phyloP scores from a whole-genome alignment of 2,329 filamentous ascomycete genomes.

The Cryphonectria radicalis region DNA sequence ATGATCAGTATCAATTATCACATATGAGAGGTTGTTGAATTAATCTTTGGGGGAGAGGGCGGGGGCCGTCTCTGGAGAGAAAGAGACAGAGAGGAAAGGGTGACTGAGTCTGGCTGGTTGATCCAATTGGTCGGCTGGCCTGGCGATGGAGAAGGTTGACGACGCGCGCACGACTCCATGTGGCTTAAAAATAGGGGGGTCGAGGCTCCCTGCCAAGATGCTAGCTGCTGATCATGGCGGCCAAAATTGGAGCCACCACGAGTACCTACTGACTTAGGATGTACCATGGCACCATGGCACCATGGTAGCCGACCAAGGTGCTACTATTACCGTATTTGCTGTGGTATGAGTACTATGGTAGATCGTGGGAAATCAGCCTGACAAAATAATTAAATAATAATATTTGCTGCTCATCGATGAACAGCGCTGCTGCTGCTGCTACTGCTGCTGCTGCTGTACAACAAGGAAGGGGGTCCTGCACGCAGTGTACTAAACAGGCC shows the following conservation, averaged over 20 bases:
- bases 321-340: too few relatives aligned
- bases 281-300: background rate
- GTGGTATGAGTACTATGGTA: background rate
- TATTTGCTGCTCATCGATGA: background rate
- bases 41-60: too few relatives aligned
- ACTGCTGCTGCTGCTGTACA: background rate
- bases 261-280: too few relatives aligned
- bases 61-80: background rate
- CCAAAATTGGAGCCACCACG: background rate
- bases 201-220: background rate
- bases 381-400: background rate
- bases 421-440: too few relatives aligned
- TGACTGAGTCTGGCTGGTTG: too few relatives aligned
- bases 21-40: background rate
- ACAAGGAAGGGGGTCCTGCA: background rate
- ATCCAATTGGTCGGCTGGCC: background rate
- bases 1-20: background rate
- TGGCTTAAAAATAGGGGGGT: conserved; percentile 2
- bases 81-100: background rate
- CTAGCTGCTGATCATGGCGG: background rate
- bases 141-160: background rate
- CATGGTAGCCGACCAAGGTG: background rate
- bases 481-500: background rate
- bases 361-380: background rate
- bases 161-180: background rate